Percentiles rank a stretch among this genome's conserved stretches.
Evolutionary conservation across 2,329 filamentous ascomycete genomes (phyloP).

Genomic region (Pseudogymnoascus sp.): DNA sequence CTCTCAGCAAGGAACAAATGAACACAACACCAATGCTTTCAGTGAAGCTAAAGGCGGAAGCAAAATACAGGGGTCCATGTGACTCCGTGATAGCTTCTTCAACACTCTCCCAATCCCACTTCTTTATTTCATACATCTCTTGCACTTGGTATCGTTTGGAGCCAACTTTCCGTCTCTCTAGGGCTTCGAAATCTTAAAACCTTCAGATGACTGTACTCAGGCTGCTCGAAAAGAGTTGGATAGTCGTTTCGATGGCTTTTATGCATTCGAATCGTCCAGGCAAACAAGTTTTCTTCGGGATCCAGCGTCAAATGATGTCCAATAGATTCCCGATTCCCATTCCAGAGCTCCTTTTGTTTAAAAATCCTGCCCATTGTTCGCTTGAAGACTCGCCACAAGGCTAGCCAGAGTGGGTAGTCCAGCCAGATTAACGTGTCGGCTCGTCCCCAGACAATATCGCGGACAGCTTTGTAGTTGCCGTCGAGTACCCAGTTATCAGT

Average conservation of each 20-base stretch:
- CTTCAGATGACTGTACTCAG: constrained; percentile 8
- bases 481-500: constrained; percentile 2
- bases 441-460: constrained; percentile 3
- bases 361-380: constrained; percentile 5
- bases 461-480: neutral
- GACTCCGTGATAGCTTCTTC: neutral
- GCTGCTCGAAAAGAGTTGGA: neutral
- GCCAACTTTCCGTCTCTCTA: neutral
- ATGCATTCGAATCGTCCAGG: constrained; percentile 9
- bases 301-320: constrained; percentile 3
- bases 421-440: constrained; percentile 10
- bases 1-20: too few species aligned
- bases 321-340: constrained; percentile 7
- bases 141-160: neutral
- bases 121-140: neutral
- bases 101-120: neutral
- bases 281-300: constrained; percentile 9
- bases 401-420: constrained; percentile 6
- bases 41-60: neutral
- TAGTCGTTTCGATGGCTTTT: neutral
- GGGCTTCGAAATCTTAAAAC: constrained; percentile 9
- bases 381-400: neutral
- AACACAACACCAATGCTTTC: too few species aligned
- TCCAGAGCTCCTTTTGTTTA: constrained; percentile 5
- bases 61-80: neutral